A percentile compares a stretch with the other conserved stretches of the same genome.
Conservation (phyloP, 208 protist genomes). For the Acanthamoeba quina region DNA sequence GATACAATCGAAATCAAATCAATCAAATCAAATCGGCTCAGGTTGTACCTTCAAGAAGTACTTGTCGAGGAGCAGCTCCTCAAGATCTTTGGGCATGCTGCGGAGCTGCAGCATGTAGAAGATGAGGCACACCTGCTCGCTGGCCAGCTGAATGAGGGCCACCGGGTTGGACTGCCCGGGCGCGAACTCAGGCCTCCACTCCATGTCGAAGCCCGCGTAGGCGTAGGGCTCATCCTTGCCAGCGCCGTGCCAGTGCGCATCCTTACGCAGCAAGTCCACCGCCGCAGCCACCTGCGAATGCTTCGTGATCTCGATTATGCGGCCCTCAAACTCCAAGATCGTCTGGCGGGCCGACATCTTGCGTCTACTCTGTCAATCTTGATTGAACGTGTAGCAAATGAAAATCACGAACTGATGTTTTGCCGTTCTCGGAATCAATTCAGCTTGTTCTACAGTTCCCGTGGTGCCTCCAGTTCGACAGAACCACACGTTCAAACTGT, state of each 20-base stretch:
- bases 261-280: not conserved
- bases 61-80: not conserved
- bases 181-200: not conserved
- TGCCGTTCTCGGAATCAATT: no score
- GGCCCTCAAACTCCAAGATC: not conserved
- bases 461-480: no score
- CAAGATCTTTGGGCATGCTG: conserved; percentile 11
- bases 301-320: not conserved
- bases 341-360: not conserved
- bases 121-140: not conserved
- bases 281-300: not conserved
- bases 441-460: no score
- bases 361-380: no score
- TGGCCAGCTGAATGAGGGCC: conserved; percentile 28
- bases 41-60: not conserved
- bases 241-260: not conserved
- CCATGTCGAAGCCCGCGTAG: conserved; percentile 29
- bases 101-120: conserved; percentile 32
- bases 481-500: no score
- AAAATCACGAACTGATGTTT: no score
- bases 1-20: no score
- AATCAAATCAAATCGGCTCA: no score
- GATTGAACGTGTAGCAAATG: no score
- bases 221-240: not conserved
- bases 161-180: not conserved